Percentiles rank a stretch among this genome's conserved stretches.
phyloP scores from a whole-genome alignment of 2,329 filamentous ascomycete species.

The Cladophialophora yegresii region DNA sequence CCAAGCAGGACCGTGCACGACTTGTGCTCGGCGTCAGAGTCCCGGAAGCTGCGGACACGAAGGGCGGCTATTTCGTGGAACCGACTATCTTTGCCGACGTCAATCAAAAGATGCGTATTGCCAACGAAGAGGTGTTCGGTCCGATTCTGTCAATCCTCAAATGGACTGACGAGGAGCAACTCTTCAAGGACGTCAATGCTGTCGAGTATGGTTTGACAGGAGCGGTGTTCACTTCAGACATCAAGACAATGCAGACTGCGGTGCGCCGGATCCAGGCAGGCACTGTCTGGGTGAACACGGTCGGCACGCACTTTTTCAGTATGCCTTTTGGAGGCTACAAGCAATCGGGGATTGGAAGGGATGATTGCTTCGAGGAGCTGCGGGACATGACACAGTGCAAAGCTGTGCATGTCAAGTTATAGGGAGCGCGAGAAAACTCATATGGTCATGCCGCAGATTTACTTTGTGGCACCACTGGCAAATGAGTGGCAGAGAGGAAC shows the following conservation, averaged over 20 bases:
- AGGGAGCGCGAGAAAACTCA: background rate
- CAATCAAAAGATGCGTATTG: conserved; percentile 25
- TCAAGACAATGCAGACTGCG: conserved; percentile 14
- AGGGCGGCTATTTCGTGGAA: conserved; percentile 26
- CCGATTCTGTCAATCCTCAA: conserved; percentile 24
- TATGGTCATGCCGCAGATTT: background rate
- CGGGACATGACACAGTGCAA: conserved; percentile 19
- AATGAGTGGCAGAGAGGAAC: background rate
- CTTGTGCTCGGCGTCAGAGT: conserved; percentile 16
- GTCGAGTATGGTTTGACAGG: conserved; percentile 22
- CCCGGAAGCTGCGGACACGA: conserved; percentile 9
- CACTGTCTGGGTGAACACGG: conserved; percentile 26
- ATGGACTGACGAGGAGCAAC: conserved; percentile 19
- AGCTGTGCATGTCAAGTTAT: conserved; percentile 22
- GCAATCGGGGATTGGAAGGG: conserved; percentile 27
- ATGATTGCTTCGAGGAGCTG: conserved; percentile 27
- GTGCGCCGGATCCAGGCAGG: conserved; percentile 16
- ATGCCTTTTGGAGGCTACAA: conserved; percentile 31
- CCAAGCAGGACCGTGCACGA: conserved; percentile 22
- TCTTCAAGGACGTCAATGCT: conserved; percentile 19
- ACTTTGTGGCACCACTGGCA: background rate
- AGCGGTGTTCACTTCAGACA: conserved; percentile 16
- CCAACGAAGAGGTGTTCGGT: conserved; percentile 31
- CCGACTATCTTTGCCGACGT: conserved; percentile 30
- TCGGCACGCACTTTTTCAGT: conserved; percentile 21